Evolutionary conservation across 2,329 filamentous ascomycete species (phyloP).

Genomic region (Cladobotryum mycophilum): DNA sequence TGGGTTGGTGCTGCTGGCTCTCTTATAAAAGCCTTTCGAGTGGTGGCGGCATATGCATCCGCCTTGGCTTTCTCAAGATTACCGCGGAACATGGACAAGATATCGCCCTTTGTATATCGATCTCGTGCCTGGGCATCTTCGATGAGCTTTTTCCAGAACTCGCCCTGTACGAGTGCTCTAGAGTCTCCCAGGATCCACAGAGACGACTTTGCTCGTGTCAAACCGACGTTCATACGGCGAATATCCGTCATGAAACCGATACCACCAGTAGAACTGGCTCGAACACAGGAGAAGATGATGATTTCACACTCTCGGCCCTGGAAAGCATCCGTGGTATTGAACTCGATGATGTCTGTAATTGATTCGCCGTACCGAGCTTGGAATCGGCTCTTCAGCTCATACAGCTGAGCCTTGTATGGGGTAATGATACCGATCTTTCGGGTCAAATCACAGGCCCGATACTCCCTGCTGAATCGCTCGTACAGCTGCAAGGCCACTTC

Average conservation of each 20-base stretch:
- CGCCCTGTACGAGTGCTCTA: conserved; percentile 73
- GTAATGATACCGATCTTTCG: conserved; percentile 96
- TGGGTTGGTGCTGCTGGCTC: background rate
- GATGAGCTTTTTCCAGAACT: conserved; percentile 86
- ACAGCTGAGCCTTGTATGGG: conserved; percentile 90
- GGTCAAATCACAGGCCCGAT: conserved; percentile 59
- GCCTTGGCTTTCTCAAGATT: conserved; percentile 33
- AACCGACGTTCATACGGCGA: conserved; percentile 96
- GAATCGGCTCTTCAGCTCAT: conserved; percentile 72
- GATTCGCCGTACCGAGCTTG: conserved; percentile 61
- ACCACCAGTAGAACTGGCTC: conserved; percentile 84
- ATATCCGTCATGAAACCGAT: conserved; percentile 99
- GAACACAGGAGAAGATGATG: conserved; percentile 98
- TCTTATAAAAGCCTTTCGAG: background rate
- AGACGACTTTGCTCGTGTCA: conserved; percentile 93
- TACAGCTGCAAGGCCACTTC: conserved; percentile 83
- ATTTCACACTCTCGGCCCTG: conserved; percentile 95
- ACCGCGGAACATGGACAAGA: conserved; percentile 43
- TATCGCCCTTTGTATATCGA: conserved; percentile 65
- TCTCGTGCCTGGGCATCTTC: conserved; percentile 70
- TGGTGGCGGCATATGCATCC: conserved; percentile 14
- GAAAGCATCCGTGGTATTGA: conserved; percentile 98
- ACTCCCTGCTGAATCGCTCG: conserved; percentile 69
- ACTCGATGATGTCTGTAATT: conserved; percentile 78
- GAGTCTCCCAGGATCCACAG: conserved; percentile 96